Percentiles rank a stretch among this genome's conserved stretches.
These are phyloP conservation scores for Coemansia sp. DNA, from an alignment of 192 early-diverging fungal species.

Conservation along the genomic window DNA sequence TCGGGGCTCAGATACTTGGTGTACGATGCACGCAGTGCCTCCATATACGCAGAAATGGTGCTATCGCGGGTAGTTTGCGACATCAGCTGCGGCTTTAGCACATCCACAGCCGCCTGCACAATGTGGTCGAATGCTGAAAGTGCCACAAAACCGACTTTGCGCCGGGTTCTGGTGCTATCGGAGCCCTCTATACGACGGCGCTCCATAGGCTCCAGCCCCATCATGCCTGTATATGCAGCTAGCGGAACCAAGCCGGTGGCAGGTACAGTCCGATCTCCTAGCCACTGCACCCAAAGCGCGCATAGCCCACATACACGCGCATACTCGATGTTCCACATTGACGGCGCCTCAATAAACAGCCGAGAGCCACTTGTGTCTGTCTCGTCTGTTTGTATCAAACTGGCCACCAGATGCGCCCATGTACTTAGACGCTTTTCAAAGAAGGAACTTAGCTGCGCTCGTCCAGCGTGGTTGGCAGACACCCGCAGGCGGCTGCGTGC, in stretches of 20 bases:
- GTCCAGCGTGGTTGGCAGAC: not conserved
- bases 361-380: not conserved
- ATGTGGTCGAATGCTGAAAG: conserved; percentile 50
- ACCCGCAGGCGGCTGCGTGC: conserved; percentile 19
- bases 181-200: conserved; percentile 11
- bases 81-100: conserved; percentile 21
- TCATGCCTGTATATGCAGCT: conserved; percentile 25
- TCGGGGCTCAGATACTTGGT: conserved; percentile 3
- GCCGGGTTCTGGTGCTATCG: conserved; percentile 11
- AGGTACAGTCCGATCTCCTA: conserved; percentile 31
- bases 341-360: conserved; percentile 15
- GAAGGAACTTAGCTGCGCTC: conserved; percentile 18
- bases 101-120: conserved; percentile 41
- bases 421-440: conserved; percentile 12
- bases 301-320: conserved; percentile 33
- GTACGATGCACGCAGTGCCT: conserved; percentile 23
- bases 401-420: conserved; percentile 9
- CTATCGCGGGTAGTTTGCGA: conserved; percentile 17
- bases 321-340: conserved; percentile 34
- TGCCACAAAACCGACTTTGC: conserved; percentile 42
- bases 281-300: conserved; percentile 41
- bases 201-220: conserved; percentile 28
- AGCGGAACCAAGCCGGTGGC: conserved; percentile 6
- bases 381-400: not conserved
- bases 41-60: conserved; percentile 16